phyloP scores from a whole-genome alignment of 306 rosid species.

The Abrus precatorius region DNA sequence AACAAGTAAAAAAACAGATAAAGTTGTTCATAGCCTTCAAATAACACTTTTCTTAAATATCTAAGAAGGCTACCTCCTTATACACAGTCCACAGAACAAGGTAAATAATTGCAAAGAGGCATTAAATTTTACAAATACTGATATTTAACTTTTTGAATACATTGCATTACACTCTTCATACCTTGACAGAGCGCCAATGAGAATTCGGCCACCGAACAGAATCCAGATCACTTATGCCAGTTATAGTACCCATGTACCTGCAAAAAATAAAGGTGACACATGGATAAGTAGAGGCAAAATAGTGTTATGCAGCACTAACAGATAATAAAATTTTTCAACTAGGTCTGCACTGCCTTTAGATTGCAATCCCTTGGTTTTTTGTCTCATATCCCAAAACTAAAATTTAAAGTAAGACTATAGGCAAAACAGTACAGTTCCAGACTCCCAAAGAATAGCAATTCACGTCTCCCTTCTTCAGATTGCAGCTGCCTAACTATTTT shows the following conservation, averaged over 20 bases:
- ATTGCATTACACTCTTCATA: slow-evolving; percentile 26
- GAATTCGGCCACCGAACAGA: slow-evolving; percentile 90
- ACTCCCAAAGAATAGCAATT: slow-evolving; percentile 1
- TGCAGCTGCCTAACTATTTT: neutral
- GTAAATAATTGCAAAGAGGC: slow-evolving; percentile 1
- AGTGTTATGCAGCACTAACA: neutral
- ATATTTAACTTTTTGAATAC: neutral
- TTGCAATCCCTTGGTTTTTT: neutral
- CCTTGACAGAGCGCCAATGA: slow-evolving; percentile 98
- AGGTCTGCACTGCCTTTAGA: slow-evolving; percentile 11
- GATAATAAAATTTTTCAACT: slow-evolving; percentile 20
- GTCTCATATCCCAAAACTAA: neutral
- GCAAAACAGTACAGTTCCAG: slow-evolving; percentile 15
- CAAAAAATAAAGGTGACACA: slow-evolving; percentile 26
- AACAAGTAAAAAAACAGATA: neutral
- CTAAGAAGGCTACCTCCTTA: neutral
- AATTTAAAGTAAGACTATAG: neutral
- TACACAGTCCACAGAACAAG: slow-evolving; percentile 4
- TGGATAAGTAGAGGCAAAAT: slow-evolving; percentile 31
- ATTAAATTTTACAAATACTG: slow-evolving; percentile 2
- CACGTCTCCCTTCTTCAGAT: slow-evolving; percentile 13
- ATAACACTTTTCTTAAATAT: neutral
- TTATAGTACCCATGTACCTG: slow-evolving; percentile 98
- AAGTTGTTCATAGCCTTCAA: slow-evolving; percentile 20
- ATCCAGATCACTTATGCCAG: slow-evolving; percentile 89